Conservation (phyloP, 1,284 basidiomycete species). For the Ganoderma leucocontextum region DNA sequence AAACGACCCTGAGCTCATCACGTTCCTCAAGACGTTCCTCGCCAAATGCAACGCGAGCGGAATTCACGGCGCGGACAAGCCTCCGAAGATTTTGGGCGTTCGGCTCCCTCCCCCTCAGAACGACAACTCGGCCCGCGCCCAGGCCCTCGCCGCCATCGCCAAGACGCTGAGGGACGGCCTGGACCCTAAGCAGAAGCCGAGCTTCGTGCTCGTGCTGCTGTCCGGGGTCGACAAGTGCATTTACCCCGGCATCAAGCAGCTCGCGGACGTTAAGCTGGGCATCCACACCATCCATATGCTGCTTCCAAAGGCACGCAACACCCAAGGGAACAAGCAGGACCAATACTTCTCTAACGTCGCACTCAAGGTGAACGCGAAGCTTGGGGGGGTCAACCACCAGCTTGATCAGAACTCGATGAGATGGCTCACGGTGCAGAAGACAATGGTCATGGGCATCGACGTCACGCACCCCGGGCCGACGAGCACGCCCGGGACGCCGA, state of each 20-base stretch:
- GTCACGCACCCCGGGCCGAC: constrained; percentile 76
- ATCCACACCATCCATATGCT: constrained; percentile 76
- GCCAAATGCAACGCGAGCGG: constrained; percentile 63
- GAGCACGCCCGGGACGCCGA: constrained; percentile 70
- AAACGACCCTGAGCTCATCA: constrained; percentile 48
- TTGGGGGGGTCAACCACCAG: constrained; percentile 79
- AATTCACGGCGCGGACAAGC: constrained; percentile 49
- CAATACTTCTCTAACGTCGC: constrained; percentile 83
- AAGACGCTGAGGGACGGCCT: constrained; percentile 47
- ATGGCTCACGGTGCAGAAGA: constrained; percentile 67
- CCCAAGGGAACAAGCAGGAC: constrained; percentile 60
- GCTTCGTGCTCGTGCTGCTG: constrained; percentile 70
- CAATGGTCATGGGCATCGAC: constrained; percentile 85
- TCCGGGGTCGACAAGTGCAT: constrained; percentile 71
- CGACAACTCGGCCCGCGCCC: constrained; percentile 52
- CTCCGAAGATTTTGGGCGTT: constrained; percentile 50
- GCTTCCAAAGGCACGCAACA: constrained; percentile 62
- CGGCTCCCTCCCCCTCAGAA: constrained; percentile 37
- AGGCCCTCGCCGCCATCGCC: constrained; percentile 52
- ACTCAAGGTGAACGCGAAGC: constrained; percentile 73
- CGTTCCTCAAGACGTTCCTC: constrained; percentile 57
- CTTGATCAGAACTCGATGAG: constrained; percentile 61
- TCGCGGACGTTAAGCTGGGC: constrained; percentile 73
- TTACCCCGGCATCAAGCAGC: constrained; percentile 79
- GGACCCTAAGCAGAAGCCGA: constrained; percentile 48